Percentiles rank a stretch among this genome's conserved stretches.
These are phyloP conservation scores for Paracoccidioides lutzii DNA, from an alignment of 2,329 filamentous ascomycete species.

Conservation along the genomic window DNA sequence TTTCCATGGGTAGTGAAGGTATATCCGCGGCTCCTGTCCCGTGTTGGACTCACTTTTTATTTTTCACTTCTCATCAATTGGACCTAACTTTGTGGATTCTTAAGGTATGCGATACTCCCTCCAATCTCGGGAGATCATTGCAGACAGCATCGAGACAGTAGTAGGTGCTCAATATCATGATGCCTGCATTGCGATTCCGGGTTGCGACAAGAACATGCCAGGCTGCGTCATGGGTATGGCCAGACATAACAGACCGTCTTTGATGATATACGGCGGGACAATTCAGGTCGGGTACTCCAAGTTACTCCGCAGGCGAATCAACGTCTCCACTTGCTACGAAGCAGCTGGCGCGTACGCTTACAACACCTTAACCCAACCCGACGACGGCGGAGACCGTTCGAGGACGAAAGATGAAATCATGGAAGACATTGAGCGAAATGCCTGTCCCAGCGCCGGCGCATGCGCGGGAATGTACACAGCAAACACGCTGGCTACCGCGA, in stretches of 20 bases:
- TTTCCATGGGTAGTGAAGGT: conserved; percentile 93
- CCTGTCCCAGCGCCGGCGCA: conserved; percentile 66
- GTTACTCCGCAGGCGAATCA: conserved; percentile 65
- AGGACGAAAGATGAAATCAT: conserved; percentile 66
- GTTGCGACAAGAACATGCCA: conserved; percentile 97
- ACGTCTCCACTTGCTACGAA: conserved; percentile 81
- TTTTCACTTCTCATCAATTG: not conserved
- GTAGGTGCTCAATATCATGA: conserved; percentile 88
- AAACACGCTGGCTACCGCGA: conserved; percentile 84
- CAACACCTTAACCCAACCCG: conserved; percentile 56
- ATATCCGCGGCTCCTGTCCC: conserved; percentile 12
- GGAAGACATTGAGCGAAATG: conserved; percentile 66
- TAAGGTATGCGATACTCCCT: conserved; percentile 86
- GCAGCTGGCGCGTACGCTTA: conserved; percentile 73
- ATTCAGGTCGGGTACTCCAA: conserved; percentile 77
- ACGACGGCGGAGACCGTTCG: conserved; percentile 49
- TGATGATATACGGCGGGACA: conserved; percentile 92
- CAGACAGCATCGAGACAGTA: conserved; percentile 85
- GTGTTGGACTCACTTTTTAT: not conserved
- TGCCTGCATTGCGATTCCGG: conserved; percentile 83
- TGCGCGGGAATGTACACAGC: conserved; percentile 92
- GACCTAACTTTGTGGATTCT: conserved; percentile 1
- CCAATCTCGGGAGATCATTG: conserved; percentile 82
- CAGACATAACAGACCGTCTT: conserved; percentile 76
- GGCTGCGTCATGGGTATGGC: conserved; percentile 83